These are phyloP conservation scores for Coccomyxa sp. DNA, from an alignment of 139 green algal species.

Conservation along the genomic window DNA sequence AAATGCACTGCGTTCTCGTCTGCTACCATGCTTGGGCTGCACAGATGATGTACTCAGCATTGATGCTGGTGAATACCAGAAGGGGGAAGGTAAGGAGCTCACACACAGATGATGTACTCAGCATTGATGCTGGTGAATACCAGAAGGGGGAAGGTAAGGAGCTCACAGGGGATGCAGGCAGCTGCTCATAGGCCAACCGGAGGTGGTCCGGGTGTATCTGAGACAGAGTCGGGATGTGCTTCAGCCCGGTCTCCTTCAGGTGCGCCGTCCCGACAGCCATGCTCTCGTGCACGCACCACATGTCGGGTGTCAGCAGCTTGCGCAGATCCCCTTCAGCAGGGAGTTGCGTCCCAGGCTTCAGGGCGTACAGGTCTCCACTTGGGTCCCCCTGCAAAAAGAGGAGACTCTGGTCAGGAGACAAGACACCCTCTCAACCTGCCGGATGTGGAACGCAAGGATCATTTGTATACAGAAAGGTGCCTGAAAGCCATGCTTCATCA, in stretches of 20 bases:
- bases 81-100: neutral
- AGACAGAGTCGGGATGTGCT: neutral
- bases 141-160: neutral
- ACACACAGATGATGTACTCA: neutral
- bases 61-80: neutral
- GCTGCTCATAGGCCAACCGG: slow-evolving; percentile 10
- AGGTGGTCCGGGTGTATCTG: slow-evolving; percentile 16
- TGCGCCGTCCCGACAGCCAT: slow-evolving; percentile 27
- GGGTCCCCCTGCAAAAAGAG: slow-evolving; percentile 4
- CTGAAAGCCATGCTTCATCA: neutral
- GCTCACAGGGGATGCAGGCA: slow-evolving; percentile 13
- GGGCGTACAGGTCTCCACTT: neutral
- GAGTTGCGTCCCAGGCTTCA: slow-evolving; percentile 9
- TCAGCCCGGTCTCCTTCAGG: slow-evolving; percentile 24
- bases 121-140: neutral
- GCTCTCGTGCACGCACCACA: slow-evolving; percentile 33
- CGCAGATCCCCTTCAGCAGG: slow-evolving; percentile 44
- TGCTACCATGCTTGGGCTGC: neutral
- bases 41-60: neutral
- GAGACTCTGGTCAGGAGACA: neutral
- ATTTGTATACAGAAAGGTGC: neutral
- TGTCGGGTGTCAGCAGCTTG: slow-evolving; percentile 39
- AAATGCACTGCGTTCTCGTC: neutral
- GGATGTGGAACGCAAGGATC: neutral
- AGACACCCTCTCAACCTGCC: neutral